Base-by-base conservation (phyloP, 768 basidiomycete species). In the Pholiota conissans region DNA sequence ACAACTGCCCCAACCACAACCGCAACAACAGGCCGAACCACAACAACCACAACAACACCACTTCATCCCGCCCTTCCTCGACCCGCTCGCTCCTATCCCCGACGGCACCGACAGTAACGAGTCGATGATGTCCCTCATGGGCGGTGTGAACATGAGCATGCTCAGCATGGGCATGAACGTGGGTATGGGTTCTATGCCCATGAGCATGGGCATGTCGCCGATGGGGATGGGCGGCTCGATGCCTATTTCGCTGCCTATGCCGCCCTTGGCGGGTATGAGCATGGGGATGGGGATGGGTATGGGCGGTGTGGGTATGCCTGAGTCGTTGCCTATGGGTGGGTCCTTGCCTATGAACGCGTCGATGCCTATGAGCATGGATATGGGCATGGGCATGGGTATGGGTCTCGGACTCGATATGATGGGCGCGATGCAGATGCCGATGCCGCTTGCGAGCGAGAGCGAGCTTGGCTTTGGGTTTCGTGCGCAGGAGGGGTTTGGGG, bases 381-480 rank as follows among this genome's bases (percentile, higher is more conserved):
- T 56, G 49, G 42, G 50, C 37, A 58, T 56, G 39, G 10, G 18
- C 9, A 48, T 45, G 2, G 27, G 37, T 29, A 28, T 18, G 30
- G 13, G 30, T 4, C 8, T 52, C 7, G 30, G 30, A 13, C 6
- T 32, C 7, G 7, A 32, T 6, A 32, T 32, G 30, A 13, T 6
- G 30, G n/a, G n/a, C n/a, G n/a, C n/a, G n/a, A n/a, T n/a, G n/a
- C n/a, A n/a, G n/a, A n/a, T n/a, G n/a, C n/a, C n/a, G n/a, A n/a
- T 40, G 28, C 39, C 52, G 30, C 6, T 32, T 16, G 60, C 57
- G 5, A 65, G 58, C 34, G 65, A 66, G 61, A 63, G 63, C 30
- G 65, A 66, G 47, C 49, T 66, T 4, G 65, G 63, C 22, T 66
- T 66, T 49, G 65, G 63, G 22, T 66, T 66, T 28, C 62, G 54